These are phyloP conservation scores for Daldinia bambusicola DNA, from an alignment of 495 filamentous ascomycete species.

Conservation along the genomic window DNA sequence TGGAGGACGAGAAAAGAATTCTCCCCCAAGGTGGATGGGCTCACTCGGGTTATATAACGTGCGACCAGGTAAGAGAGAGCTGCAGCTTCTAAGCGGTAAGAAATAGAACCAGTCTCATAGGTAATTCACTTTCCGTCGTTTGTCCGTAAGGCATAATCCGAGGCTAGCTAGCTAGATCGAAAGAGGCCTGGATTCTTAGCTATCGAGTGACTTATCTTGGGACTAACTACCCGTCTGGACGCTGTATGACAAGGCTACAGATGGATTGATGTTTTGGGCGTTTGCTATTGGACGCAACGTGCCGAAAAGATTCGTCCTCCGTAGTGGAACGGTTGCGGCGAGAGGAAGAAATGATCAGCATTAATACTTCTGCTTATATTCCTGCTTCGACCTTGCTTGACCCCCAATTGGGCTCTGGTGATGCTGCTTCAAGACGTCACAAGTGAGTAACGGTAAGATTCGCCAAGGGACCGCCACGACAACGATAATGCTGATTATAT, in stretches of 20 bases:
- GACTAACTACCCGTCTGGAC: constrained; percentile 25
- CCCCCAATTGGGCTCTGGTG: constrained; percentile 33
- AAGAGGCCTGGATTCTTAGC: constrained; percentile 22
- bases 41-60: constrained; percentile 37
- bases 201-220: constrained; percentile 19
- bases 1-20: constrained; percentile 14
- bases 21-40: constrained; percentile 24
- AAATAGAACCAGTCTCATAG: constrained; percentile 21
- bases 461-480: constrained; percentile 40
- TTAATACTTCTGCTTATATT: constrained; percentile 17
- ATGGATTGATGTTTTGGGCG: constrained; percentile 34
- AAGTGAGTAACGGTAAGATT: constrained; percentile 41
- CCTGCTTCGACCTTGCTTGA: constrained; percentile 19
- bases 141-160: constrained; percentile 7
- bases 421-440: constrained; percentile 43
- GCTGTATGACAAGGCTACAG: constrained; percentile 38
- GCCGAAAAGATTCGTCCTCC: constrained; percentile 38
- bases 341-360: constrained; percentile 34
- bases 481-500: constrained; percentile 43
- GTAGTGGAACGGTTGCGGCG: constrained; percentile 24
- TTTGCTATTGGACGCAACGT: constrained; percentile 34
- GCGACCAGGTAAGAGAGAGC: constrained; percentile 10
- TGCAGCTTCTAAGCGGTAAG: constrained; percentile 7
- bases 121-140: not conserved
- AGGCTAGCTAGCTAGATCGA: constrained; percentile 18